Base-by-base conservation (phyloP, 2,329 filamentous ascomycete genomes). In the Phaeosphaeriaceae sp. region DNA sequence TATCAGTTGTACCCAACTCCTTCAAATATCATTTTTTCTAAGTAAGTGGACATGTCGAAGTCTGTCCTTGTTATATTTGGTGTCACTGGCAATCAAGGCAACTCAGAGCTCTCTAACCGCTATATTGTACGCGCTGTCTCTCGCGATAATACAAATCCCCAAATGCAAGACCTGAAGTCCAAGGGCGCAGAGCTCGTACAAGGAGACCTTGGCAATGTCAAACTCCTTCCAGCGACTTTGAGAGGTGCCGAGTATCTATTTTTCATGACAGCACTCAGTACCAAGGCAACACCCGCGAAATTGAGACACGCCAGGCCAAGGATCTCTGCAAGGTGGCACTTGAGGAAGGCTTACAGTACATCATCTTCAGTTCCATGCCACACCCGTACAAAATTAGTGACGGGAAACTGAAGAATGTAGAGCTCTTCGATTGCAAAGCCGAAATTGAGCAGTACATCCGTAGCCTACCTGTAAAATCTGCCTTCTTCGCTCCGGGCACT, bases 381-480 rank as follows among this genome's bases (percentile, higher is more conserved):
- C 56, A 66, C 45, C 58, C 69, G 0, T 33, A 18, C 13, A 52
- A 63, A 21, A 63, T 75, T 33, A 64, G 63, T 0, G 45, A 52
- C n/a, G 75, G 75, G 4, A 66, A 64, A 13, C 60, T 75, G 9
- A 62, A 50, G 15, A 56, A 72, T 18, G 72, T 74, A 2, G 55
- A 76, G 52, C 79, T 82, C 54, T 86, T 86, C 51, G 83, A 86
- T 66, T 73, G 68, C 64, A 86, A 86, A 63, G 82, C 82, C 16
- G 70, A 78, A 11, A 76, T 82, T 0, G 82, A 84, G 56, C 58
- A 74, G n/a, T 83, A 86, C 60, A 79, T 84, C 38, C 77, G 80
- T 15, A 47, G 59, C 0, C 68, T 80, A 3, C 76, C 76, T 0
- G 67, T 86, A 2, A 76, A 77, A 1, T 76, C 74, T 9, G 78